Conservation (phyloP, 2,329 filamentous ascomycete species). For the Talaromyces sp. region DNA sequence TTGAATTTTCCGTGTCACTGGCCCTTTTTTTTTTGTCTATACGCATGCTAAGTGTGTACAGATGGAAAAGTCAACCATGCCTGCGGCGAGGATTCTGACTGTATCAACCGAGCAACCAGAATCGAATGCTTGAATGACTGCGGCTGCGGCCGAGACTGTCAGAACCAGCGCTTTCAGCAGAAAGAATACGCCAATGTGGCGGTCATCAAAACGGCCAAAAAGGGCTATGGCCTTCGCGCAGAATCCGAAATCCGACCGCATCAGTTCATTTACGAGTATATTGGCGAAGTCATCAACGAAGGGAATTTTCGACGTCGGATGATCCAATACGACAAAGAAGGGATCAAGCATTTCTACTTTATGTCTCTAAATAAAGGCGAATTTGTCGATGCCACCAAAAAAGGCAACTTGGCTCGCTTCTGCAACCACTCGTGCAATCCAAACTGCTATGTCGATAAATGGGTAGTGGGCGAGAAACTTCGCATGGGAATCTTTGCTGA, state of each 20-base stretch:
- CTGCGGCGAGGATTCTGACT: slow-evolving; percentile 94
- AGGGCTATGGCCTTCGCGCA: slow-evolving; percentile 86
- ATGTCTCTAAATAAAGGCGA: slow-evolving; percentile 97
- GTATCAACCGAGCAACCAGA: slow-evolving; percentile 96
- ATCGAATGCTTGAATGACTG: slow-evolving; percentile 91
- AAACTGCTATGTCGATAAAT: slow-evolving; percentile 99
- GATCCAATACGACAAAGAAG: slow-evolving; percentile 89
- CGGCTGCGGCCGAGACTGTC: slow-evolving; percentile 80
- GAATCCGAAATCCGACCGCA: slow-evolving; percentile 71
- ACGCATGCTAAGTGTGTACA: slow-evolving; percentile 31
- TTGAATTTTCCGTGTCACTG: neutral
- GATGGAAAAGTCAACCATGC: slow-evolving; percentile 63
- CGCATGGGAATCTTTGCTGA: slow-evolving; percentile 98
- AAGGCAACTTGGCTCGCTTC: slow-evolving; percentile 91
- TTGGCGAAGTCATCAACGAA: slow-evolving; percentile 97
- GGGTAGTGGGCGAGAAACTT: slow-evolving; percentile 94
- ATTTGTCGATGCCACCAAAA: slow-evolving; percentile 96
- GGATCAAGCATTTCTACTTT: slow-evolving; percentile 99
- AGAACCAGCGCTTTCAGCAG: slow-evolving; percentile 91
- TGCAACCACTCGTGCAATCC: slow-evolving; percentile 99
- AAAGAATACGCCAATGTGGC: slow-evolving; percentile 86
- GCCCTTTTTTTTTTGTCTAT: neutral
- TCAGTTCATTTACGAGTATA: slow-evolving; percentile 97
- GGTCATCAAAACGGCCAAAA: slow-evolving; percentile 97
- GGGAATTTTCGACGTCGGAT: slow-evolving; percentile 82